Percentiles rank a stretch among this genome's conserved stretches.
Evolutionary conservation across 1,284 basidiomycete genomes (phyloP).

Genomic region (Cryptococcus jaspeensis): DNA sequence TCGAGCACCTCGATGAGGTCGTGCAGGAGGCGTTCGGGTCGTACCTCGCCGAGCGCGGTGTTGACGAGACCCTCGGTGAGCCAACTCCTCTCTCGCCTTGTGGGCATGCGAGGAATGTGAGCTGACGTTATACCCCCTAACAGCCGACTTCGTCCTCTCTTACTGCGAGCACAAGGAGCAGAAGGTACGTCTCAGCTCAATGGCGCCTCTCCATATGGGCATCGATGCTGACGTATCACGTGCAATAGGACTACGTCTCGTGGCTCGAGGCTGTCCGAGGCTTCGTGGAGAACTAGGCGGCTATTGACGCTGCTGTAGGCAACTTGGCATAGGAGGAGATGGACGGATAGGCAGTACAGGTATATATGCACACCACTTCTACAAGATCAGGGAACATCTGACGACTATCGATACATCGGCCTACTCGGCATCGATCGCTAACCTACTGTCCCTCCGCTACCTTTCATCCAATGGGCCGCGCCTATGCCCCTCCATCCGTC

Average conservation of each 20-base stretch:
- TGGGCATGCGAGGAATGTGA: neutral
- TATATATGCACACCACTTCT: too few relatives aligned
- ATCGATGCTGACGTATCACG: neutral
- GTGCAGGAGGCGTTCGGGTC: constrained; percentile 85
- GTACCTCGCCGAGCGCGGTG: constrained; percentile 80
- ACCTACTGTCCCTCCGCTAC: too few relatives aligned
- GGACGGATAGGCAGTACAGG: too few relatives aligned
- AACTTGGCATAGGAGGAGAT: too few relatives aligned
- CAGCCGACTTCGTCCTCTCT: constrained; percentile 72
- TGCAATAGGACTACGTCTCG: constrained; percentile 77
- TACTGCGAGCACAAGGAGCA: constrained; percentile 88
- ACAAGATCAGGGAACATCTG: too few relatives aligned
- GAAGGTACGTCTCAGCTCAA: constrained; percentile 56
- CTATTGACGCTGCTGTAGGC: too few relatives aligned
- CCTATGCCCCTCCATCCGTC: too few relatives aligned
- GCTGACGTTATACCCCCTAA: neutral
- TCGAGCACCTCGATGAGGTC: constrained; percentile 81
- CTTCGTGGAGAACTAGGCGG: constrained; percentile 64
- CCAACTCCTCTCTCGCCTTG: constrained; percentile 36
- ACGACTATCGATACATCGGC: too few relatives aligned
- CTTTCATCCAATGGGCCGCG: too few relatives aligned
- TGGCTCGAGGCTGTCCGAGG: constrained; percentile 83
- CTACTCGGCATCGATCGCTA: too few relatives aligned
- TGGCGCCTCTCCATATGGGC: neutral
- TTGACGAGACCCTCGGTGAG: constrained; percentile 71